Conservation (phyloP, 495 filamentous ascomycete species). For the Bacidia rubella region DNA sequence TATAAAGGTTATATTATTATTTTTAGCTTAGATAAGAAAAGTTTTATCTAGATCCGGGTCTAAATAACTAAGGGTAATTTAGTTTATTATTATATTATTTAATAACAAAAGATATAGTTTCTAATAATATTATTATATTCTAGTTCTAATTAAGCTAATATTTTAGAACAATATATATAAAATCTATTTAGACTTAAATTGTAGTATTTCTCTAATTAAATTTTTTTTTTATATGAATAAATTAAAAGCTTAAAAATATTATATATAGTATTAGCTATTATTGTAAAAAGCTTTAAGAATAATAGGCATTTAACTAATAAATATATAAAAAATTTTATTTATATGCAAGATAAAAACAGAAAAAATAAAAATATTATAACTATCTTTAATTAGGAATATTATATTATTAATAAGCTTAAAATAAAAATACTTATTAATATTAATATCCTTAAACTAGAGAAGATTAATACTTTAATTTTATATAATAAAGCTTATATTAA, state of each 20-base stretch:
- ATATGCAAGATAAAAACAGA: neutral
- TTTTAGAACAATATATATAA: neutral
- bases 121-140: neutral
- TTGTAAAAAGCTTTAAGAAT: neutral
- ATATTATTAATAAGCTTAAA: neutral
- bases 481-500: conserved; percentile 1
- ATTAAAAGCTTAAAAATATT: neutral
- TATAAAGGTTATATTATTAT: too few relatives aligned
- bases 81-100: neutral
- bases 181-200: neutral
- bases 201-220: neutral
- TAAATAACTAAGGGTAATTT: neutral
- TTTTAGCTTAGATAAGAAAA: too few relatives aligned
- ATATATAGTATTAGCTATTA: neutral
- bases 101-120: conserved; percentile 2
- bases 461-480: neutral
- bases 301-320: neutral
- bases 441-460: neutral
- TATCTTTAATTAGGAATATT: neutral
- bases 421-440: neutral
- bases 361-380: neutral
- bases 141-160: neutral
- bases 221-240: neutral
- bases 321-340: neutral
- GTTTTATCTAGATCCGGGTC: neutral